Percentiles rank a stretch among this genome's conserved stretches.
phyloP scores from a whole-genome alignment of 2,329 filamentous ascomycete genomes.

The Cercospora berteroae region DNA sequence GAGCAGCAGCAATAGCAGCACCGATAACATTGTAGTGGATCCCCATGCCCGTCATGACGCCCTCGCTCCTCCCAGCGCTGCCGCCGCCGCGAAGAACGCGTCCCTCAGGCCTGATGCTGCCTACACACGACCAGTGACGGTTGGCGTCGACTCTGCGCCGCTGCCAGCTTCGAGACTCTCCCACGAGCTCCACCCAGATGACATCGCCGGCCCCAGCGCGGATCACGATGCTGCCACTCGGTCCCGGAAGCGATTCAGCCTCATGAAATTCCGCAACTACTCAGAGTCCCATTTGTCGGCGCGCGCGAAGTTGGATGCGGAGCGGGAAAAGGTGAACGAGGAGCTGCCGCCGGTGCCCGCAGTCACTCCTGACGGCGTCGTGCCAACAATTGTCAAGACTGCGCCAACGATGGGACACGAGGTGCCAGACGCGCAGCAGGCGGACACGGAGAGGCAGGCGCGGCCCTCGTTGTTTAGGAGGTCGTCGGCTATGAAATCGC shows the following conservation, averaged over 20 bases:
- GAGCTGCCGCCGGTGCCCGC: conserved; percentile 48
- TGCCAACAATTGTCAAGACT: conserved; percentile 81
- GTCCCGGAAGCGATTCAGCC: conserved; percentile 55
- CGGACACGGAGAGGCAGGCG: conserved; percentile 16
- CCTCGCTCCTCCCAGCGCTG: conserved; percentile 9
- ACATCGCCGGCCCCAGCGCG: conserved; percentile 25
- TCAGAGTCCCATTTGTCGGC: conserved; percentile 86
- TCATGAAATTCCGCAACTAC: conserved; percentile 81
- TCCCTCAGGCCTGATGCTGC: conserved; percentile 18
- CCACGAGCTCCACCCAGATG: conserved; percentile 30
- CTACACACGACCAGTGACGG: conserved; percentile 18
- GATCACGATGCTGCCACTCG: conserved; percentile 19
- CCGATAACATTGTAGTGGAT: background rate
- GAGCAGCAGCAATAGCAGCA: conserved; percentile 13
- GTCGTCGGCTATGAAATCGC: conserved; percentile 25
- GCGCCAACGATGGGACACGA: conserved; percentile 50
- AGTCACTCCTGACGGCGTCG: conserved; percentile 34
- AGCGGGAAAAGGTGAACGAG: conserved; percentile 43
- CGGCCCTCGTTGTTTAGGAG: conserved; percentile 31
- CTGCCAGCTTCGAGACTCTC: conserved; percentile 26
- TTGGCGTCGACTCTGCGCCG: conserved; percentile 15
- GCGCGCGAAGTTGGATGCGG: conserved; percentile 66
- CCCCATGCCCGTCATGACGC: background rate
- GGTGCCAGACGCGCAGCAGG: conserved; percentile 11
- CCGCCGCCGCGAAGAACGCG: conserved; percentile 15